A percentile compares a stretch with the other conserved stretches of the same genome.
Evolutionary conservation across 1,284 basidiomycete species (phyloP).

Genomic region (Kalmanozyma brasiliensis): DNA sequence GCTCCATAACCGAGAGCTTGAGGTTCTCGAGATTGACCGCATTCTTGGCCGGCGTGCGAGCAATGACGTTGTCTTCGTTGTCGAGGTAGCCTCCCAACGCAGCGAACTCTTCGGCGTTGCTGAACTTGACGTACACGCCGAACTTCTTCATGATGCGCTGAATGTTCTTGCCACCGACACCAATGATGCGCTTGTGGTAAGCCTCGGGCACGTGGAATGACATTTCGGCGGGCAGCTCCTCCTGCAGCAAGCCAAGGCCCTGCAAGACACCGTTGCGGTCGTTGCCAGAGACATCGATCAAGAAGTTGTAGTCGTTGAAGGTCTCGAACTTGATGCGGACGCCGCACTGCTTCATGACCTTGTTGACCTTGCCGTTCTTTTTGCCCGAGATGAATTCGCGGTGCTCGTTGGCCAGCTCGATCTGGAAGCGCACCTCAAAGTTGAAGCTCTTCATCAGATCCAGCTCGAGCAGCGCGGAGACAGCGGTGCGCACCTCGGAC

Average conservation of each 20-base stretch:
- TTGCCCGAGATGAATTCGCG: conserved; percentile 85
- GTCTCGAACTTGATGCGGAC: conserved; percentile 99
- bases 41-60: conserved; percentile 96
- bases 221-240: conserved; percentile 97
- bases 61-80: conserved; percentile 98
- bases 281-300: conserved; percentile 79
- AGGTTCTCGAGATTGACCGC: conserved; percentile 93
- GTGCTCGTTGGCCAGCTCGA: conserved; percentile 96
- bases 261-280: conserved; percentile 78
- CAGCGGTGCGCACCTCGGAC: conserved; percentile 85
- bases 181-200: conserved; percentile 99
- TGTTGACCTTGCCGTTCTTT: conserved; percentile 71
- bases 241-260: conserved; percentile 88
- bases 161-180: conserved; percentile 97
- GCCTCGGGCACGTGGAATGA: conserved; percentile 98
- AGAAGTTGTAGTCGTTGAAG: conserved; percentile 98
- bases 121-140: conserved; percentile 99
- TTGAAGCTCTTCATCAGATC: conserved; percentile 94
- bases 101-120: conserved; percentile 96
- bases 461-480: conserved; percentile 86
- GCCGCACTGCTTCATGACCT: conserved; percentile 72
- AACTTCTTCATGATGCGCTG: conserved; percentile 99
- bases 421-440: conserved; percentile 97
- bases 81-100: conserved; percentile 93
- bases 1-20: conserved; percentile 95